Evolutionary conservation across 1,284 basidiomycete species (phyloP), one percentile per base, ranked within the genome.

Genomic region (Sphagnurus paluster): DNA sequence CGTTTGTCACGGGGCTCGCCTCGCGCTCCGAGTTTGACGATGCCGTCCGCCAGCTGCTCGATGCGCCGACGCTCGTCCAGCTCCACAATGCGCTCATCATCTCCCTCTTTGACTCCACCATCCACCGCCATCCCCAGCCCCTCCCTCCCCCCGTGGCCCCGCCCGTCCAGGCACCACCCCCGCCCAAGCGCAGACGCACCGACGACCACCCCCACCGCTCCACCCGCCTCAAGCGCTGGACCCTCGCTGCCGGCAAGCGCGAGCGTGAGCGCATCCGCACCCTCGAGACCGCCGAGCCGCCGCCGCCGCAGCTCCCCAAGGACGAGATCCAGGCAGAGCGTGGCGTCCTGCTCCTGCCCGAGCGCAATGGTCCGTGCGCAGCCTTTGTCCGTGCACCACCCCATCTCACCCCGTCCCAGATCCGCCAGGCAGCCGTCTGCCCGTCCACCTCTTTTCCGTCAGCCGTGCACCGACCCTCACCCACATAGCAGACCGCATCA

Each of bases 1-100:
- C 72, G 34, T 91, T 87, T 61, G 74, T 90, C 1, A 73, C 76
- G 24, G 89, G 82, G 0, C 74, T 72, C 48, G 80, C 80, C 53
- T 87, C 87, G 2, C 76, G 89, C 29, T 68, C 68, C 42, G 88
- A 91, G 60, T 91, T 89, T 57, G 88, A 91, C 46, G 83, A 87
- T 7, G 66, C 75, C 17, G 74, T 88, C 44, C 79, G 80, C 48
- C 74, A 78, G 39, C 72, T 76, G 14, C 74, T 90, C 24, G 81
- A 83, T 57, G 78, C 78, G 1, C 74, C 79, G 14, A 77, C 74
- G 45, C 75, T 90, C 19, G 85, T 90, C 24, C 84, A 87, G 62
- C 69, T 90, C 2, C 88, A 91, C 59, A 91, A 91, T 63, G 79
- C 87, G 3, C 72, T 91, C 21, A 81, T 91, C 37, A 87, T 90